Conservation (phyloP, 2,329 filamentous ascomycete genomes). For the Coleophoma eucalyptorum region DNA sequence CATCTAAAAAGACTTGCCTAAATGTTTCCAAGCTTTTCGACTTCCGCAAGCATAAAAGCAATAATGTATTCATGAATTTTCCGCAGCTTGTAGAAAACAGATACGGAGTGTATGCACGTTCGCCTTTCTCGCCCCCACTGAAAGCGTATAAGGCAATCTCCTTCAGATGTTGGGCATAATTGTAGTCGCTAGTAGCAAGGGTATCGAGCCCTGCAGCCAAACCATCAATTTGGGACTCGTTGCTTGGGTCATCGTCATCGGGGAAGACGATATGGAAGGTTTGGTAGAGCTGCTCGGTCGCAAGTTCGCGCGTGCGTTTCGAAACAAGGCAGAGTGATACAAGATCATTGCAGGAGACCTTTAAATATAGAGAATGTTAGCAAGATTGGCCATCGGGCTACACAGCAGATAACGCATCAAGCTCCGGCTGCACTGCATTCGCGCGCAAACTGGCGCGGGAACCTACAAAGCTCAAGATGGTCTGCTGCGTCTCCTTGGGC, state of each 20-base stretch:
- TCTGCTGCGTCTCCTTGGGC: constrained; percentile 25
- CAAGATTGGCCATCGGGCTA: background rate
- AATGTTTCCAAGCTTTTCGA: constrained; percentile 53
- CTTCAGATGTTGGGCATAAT: constrained; percentile 55
- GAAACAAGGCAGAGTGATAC: constrained; percentile 57
- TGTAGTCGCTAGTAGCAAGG: constrained; percentile 58
- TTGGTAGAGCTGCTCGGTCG: constrained; percentile 55
- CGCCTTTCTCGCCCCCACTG: constrained; percentile 47
- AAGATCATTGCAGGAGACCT: constrained; percentile 45
- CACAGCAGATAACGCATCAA: background rate
- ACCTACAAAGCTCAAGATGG: constrained; percentile 28
- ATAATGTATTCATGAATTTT: constrained; percentile 60
- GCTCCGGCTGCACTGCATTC: background rate
- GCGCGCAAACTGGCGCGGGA: background rate
- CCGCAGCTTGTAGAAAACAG: constrained; percentile 52
- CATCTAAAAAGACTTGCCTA: constrained; percentile 33
- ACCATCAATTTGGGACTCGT: constrained; percentile 51
- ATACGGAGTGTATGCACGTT: constrained; percentile 49
- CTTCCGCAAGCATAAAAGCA: constrained; percentile 52
- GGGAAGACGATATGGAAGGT: constrained; percentile 58
- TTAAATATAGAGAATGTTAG: constrained; percentile 27
- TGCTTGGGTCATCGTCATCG: constrained; percentile 50
- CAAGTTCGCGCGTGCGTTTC: constrained; percentile 52
- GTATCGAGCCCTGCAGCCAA: constrained; percentile 57
- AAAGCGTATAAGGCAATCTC: constrained; percentile 54